A percentile compares a stretch with the other conserved stretches of the same genome.
These are phyloP conservation scores for Myrica gale DNA, from an alignment of 306 rosid genomes.

Conservation along the genomic window DNA sequence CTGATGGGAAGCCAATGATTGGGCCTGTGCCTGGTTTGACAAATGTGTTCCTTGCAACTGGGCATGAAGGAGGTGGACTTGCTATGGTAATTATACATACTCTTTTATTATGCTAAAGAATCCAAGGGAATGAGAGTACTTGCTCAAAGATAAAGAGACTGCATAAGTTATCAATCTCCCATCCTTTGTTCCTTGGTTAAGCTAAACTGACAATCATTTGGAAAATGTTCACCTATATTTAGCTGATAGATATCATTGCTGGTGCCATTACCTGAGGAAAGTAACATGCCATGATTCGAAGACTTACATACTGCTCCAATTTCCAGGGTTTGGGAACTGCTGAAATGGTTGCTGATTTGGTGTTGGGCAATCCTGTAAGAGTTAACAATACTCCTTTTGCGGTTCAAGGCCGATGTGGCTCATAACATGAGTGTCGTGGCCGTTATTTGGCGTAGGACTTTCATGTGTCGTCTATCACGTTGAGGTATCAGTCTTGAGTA, in stretches of 20 bases:
- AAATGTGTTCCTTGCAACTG: constrained; percentile 82
- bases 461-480: no score
- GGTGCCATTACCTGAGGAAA: background rate
- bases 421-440: no score
- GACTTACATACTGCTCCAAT: no score
- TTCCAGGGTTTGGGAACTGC: no score
- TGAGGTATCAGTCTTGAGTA: background rate
- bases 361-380: no score
- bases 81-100: constrained; percentile 53
- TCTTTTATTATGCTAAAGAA: constrained; percentile 19
- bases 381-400: no score
- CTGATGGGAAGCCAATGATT: constrained; percentile 85
- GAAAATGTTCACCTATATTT: constrained; percentile 11
- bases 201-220: background rate
- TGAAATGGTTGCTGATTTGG: no score
- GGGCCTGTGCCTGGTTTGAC: constrained; percentile 79
- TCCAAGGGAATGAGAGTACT: background rate
- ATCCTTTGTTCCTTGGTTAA: background rate
- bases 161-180: background rate
- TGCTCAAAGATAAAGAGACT: background rate
- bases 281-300: background rate
- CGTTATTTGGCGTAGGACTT: no score
- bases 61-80: constrained; percentile 94
- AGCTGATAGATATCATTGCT: constrained; percentile 15
- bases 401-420: no score